Conservation (phyloP, 345 rosid genomes). For the Limnanthes douglasii region DNA sequence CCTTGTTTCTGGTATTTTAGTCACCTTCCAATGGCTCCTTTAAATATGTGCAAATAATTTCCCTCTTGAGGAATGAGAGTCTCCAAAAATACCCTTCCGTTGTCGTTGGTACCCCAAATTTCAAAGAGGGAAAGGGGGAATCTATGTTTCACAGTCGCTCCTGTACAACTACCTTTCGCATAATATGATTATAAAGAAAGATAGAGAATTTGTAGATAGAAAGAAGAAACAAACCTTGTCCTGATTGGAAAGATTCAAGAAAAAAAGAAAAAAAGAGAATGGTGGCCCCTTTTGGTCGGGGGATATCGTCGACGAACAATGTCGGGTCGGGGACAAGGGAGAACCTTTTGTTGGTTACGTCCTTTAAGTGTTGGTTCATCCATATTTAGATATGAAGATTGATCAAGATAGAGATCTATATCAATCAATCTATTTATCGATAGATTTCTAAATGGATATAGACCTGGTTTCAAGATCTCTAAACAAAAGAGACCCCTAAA, state of each 20-base stretch:
- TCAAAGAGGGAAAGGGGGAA: constrained; percentile 6
- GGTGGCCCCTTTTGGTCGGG: background rate
- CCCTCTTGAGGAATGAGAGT: background rate
- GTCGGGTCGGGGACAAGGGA: constrained; percentile 4
- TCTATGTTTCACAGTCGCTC: constrained; percentile 3
- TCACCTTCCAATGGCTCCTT: constrained; percentile 4
- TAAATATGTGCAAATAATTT: background rate
- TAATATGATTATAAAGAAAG: background rate
- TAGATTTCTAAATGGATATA: background rate
- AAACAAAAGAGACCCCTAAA: no score
- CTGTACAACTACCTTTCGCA: constrained; percentile 6
- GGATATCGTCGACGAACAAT: constrained; percentile 1
- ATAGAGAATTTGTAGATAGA: background rate
- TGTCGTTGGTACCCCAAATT: no score
- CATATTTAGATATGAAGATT: background rate
- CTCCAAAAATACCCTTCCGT: no score
- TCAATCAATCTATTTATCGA: background rate
- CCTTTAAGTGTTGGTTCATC: constrained; percentile 3
- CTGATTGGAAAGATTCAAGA: background rate
- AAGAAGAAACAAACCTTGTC: background rate
- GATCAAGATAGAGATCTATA: background rate
- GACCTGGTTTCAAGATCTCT: no score
- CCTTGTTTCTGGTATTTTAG: constrained; percentile 3
- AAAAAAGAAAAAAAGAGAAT: background rate
- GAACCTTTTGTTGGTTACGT: constrained; percentile 1